These are phyloP conservation scores for Aspergillus terreus DNA, from an alignment of 2,329 filamentous ascomycete genomes.

Conservation along the genomic window DNA sequence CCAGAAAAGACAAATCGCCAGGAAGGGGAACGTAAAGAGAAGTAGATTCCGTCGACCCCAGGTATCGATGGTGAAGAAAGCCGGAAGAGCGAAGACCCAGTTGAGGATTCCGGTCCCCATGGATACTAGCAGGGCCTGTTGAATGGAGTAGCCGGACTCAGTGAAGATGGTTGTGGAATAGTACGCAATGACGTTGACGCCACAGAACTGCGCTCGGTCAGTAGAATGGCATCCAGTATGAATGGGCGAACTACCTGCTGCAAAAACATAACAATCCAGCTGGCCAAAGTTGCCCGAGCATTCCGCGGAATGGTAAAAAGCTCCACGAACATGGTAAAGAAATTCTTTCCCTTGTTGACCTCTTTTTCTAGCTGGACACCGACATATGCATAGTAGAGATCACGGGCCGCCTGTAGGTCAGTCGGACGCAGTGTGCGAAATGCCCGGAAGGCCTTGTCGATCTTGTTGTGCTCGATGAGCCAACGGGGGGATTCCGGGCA, in stretches of 20 bases:
- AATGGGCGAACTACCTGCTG: conserved; percentile 47
- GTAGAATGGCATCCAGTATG: neutral
- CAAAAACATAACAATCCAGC: conserved; percentile 64
- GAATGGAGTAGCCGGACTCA: conserved; percentile 50
- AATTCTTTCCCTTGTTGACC: conserved; percentile 48
- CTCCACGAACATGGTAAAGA: conserved; percentile 54
- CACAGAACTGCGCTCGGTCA: conserved; percentile 37
- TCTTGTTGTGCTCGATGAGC: conserved; percentile 48
- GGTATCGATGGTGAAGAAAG: conserved; percentile 63
- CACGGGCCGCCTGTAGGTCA: conserved; percentile 53
- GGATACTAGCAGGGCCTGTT: conserved; percentile 55
- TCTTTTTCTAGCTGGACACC: conserved; percentile 60
- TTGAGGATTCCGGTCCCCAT: conserved; percentile 64
- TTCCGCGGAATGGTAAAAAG: conserved; percentile 61
- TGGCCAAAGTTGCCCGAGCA: conserved; percentile 55
- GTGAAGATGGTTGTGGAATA: conserved; percentile 61
- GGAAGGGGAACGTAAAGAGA: conserved; percentile 60
- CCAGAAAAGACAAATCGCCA: conserved; percentile 45
- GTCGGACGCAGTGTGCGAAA: conserved; percentile 48
- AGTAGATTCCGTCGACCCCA: conserved; percentile 62
- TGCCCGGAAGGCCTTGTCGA: conserved; percentile 46
- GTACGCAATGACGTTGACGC: conserved; percentile 58
- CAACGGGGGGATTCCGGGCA: conserved; percentile 56
- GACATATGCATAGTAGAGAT: conserved; percentile 55
- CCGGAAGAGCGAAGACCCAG: conserved; percentile 62